Evolutionary conservation across 2,329 filamentous ascomycete genomes (phyloP).

Genomic region (Talaromyces pinophilus): DNA sequence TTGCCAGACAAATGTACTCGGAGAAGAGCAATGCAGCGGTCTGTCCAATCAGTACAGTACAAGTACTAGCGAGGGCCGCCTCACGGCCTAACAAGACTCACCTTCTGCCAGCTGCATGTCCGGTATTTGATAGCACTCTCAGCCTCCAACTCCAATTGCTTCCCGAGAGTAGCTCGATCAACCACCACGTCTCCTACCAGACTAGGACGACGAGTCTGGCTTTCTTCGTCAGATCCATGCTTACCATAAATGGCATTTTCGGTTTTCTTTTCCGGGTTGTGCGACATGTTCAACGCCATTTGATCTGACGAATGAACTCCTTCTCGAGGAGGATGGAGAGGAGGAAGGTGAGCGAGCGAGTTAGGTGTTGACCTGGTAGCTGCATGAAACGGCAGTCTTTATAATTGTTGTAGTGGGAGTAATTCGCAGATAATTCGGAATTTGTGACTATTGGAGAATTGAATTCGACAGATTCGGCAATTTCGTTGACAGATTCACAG

Average conservation of each 20-base stretch:
- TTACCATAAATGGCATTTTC: constrained; percentile 26
- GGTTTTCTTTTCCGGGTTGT: constrained; percentile 23
- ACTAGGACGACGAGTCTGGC: constrained; percentile 27
- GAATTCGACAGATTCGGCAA: background rate
- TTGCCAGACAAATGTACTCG: constrained; percentile 89
- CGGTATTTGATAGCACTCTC: constrained; percentile 84
- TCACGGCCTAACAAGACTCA: constrained; percentile 34
- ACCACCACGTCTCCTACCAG: constrained; percentile 34
- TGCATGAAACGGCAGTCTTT: constrained; percentile 33
- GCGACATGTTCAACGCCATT: constrained; percentile 40
- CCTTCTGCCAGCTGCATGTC: constrained; percentile 92
- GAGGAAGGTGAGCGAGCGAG: constrained; percentile 30
- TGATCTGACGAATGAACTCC: constrained; percentile 40
- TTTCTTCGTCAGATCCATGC: constrained; percentile 31
- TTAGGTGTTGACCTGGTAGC: constrained; percentile 30
- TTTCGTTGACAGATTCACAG: background rate
- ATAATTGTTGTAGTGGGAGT: background rate
- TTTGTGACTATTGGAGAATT: background rate
- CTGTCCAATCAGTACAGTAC: constrained; percentile 42
- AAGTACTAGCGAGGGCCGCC: background rate
- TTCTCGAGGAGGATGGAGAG: constrained; percentile 34
- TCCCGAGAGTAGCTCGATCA: constrained; percentile 53
- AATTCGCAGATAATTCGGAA: background rate
- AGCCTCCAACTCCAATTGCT: constrained; percentile 75
- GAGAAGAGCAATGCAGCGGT: constrained; percentile 88